These are phyloP conservation scores for Isabelozyma heimii DNA, from an alignment of 805 yeast species.

Conservation along the genomic window DNA sequence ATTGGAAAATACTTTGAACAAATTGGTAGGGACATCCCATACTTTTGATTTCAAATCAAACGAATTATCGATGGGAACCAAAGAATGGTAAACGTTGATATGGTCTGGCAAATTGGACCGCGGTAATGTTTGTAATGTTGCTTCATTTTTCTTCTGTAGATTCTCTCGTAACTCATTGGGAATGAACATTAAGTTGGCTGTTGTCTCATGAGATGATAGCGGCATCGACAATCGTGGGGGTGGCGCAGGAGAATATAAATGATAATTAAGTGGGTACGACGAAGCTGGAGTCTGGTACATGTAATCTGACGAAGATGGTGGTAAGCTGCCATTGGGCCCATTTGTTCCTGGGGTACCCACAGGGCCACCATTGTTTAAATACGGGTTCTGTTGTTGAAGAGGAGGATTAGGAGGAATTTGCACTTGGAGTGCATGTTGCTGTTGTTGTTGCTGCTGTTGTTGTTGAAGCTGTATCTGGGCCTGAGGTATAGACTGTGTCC, in stretches of 20 bases:
- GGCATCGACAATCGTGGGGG: conserved; percentile 66
- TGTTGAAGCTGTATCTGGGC: conserved; percentile 13
- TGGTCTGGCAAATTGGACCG: conserved; percentile 52
- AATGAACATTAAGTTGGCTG: conserved; percentile 66
- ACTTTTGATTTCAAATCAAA: conserved; percentile 29
- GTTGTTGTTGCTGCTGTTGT: conserved; percentile 12
- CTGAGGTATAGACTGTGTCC: conserved; percentile 24
- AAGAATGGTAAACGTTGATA: conserved; percentile 67
- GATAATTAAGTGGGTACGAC: conserved; percentile 66
- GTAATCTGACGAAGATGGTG: conserved; percentile 17
- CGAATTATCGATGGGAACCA: conserved; percentile 71
- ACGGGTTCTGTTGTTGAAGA: conserved; percentile 15
- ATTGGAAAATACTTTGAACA: conserved; percentile 80
- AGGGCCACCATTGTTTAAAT: conserved; percentile 12
- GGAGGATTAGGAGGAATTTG: neutral
- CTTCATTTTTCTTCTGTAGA: conserved; percentile 73
- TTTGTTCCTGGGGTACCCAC: conserved; percentile 4
- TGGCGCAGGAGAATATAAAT: conserved; percentile 86
- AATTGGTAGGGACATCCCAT: conserved; percentile 56
- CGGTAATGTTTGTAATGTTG: conserved; percentile 66
- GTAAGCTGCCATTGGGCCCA: conserved; percentile 1
- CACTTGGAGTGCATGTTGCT: conserved; percentile 1
- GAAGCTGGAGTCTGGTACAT: conserved; percentile 15
- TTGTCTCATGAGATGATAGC: conserved; percentile 68
- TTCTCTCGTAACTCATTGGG: conserved; percentile 69